These are phyloP conservation scores for Ormosia semicastrata DNA, from an alignment of 306 rosid genomes.

Conservation along the genomic window DNA sequence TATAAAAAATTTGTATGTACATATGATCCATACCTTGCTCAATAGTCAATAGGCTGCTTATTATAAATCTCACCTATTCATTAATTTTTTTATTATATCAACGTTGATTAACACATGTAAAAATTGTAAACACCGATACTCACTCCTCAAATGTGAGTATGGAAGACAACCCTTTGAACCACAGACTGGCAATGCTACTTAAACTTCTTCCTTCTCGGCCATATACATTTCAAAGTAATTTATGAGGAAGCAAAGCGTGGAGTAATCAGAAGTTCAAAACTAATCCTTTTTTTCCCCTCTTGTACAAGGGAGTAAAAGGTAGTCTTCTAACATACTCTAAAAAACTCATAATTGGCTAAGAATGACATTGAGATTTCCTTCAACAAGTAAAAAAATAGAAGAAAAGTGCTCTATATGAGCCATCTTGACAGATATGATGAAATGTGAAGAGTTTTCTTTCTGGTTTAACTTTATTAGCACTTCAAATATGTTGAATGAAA, in stretches of 20 bases:
- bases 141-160: no score
- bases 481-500: background rate
- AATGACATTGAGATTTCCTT: background rate
- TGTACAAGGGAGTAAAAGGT: background rate
- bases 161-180: background rate
- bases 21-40: no score
- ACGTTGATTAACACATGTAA: no score
- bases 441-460: background rate
- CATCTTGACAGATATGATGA: background rate
- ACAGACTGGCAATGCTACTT: background rate
- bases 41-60: no score
- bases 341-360: background rate
- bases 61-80: no score
- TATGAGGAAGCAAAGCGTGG: background rate
- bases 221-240: background rate
- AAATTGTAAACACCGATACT: no score
- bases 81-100: no score
- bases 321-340: background rate
- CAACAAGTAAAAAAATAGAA: background rate
- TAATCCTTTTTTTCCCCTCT: background rate
- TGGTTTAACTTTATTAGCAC: constrained; percentile 6
- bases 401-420: background rate
- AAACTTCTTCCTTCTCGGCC: background rate
- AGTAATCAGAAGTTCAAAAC: constrained; percentile 5
- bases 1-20: no score